Evolutionary conservation across 78 protist genomes (phyloP), one percentile per base, ranked within the genome.

Genomic region (Salpingoeca rosetta): DNA sequence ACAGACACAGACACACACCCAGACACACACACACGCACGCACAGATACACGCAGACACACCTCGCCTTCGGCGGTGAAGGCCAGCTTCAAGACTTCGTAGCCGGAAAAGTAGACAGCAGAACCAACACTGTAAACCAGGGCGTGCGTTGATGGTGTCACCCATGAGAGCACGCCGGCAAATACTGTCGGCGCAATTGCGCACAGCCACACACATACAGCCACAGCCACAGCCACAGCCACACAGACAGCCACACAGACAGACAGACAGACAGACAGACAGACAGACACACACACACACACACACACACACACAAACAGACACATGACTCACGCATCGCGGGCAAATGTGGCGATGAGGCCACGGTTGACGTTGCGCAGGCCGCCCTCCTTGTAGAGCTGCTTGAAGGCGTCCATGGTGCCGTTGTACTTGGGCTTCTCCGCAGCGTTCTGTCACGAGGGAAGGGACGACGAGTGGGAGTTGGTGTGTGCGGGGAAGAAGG

Each of bases 1-100:
- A 56, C 72, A 12, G 38, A 72, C 76, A 72, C 17, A 22, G 3
- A 22, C 76, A 2, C 28, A 2, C 76, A 72, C 76, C 11, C 76
- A 72, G 3, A 28, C 76, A 72, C 76, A 42, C 80, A 1, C 80
- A 28, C 80, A 31, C 24, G 78, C 78, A 31, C 80, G 40, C 17
- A n/a, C n/a, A n/a, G n/a, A n/a, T n/a, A n/a, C n/a, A n/a, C n/a
- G 31, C 17, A 51, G 17, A 51, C 65, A 17, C 65, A 51, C 65
- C 65, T 43, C 83, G 24, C 88, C 88, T 0, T 24, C 79, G 25
- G 84, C 75, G 41, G 56, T 51, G 39, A 81, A 0, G 36, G 1
- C 3, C 22, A 35, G n/a, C 83, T 91, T 91, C 35, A 87, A 26
- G 80, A 12, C 26, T 76, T 93, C 96, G 90, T 93, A 93, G 41